Evolutionary conservation across 441 rosid genomes (phyloP).

Genomic region (Theobroma grandiflorum): DNA sequence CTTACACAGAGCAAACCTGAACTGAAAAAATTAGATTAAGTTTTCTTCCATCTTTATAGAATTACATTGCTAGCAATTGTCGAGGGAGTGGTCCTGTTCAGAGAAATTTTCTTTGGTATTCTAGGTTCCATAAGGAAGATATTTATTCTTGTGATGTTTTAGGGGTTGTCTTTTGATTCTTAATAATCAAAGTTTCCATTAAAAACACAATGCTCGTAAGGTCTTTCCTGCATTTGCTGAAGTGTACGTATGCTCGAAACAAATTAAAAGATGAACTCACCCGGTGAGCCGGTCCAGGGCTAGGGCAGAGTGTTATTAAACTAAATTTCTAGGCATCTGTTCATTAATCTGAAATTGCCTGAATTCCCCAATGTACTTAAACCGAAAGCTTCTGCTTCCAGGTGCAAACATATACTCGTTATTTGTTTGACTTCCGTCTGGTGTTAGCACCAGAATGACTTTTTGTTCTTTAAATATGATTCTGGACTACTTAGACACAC

Average conservation of each 20-base stretch:
- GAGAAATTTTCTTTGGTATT: background rate
- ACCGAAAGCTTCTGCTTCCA: too few relatives aligned
- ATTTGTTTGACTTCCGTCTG: too few relatives aligned
- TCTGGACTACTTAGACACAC: background rate
- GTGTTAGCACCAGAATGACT: too few relatives aligned
- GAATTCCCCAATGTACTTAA: too few relatives aligned
- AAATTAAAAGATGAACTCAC: too few relatives aligned
- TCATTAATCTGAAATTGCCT: too few relatives aligned
- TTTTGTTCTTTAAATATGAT: too few relatives aligned
- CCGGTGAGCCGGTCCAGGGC: too few relatives aligned
- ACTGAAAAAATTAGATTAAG: background rate
- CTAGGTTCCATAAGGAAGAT: background rate
- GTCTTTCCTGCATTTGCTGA: background rate
- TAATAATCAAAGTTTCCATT: background rate
- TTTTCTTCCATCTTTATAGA: background rate
- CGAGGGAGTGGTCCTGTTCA: background rate
- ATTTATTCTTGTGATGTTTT: background rate
- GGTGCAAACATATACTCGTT: too few relatives aligned
- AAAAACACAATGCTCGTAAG: background rate
- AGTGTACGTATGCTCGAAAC: background rate
- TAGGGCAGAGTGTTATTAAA: too few relatives aligned
- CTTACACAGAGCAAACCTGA: background rate
- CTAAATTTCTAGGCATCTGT: too few relatives aligned
- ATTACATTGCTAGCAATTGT: background rate
- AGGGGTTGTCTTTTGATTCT: background rate